Evolutionary conservation across 306 rosid species (phyloP).

Genomic region (Trifolium subterraneum): DNA sequence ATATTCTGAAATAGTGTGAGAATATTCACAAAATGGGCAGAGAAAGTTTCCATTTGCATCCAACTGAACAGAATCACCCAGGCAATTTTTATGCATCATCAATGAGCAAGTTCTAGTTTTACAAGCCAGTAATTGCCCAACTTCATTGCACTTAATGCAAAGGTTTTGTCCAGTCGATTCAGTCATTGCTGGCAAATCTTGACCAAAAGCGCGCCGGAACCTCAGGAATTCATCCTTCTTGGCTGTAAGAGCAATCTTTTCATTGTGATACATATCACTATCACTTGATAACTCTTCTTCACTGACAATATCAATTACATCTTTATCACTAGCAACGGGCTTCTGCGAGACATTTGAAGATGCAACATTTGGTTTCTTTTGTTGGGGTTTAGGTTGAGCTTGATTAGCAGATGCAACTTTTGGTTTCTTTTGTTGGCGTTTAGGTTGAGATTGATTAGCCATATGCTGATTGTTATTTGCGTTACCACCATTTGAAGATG

Average conservation of each 20-base stretch:
- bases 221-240: conserved; percentile 52
- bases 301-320: conserved; percentile 41
- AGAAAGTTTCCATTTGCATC: conserved; percentile 52
- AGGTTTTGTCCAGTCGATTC: conserved; percentile 38
- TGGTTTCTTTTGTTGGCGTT: no score
- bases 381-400: no score
- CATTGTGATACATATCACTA: conserved; percentile 46
- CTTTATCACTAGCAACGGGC: conserved; percentile 45
- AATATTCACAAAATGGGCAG: conserved; percentile 81
- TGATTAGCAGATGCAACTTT: no score
- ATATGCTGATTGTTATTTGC: no score
- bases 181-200: conserved; percentile 40
- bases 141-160: conserved; percentile 66
- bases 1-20: conserved; percentile 57
- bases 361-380: conserved; percentile 37
- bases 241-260: conserved; percentile 47
- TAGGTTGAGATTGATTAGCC: no score
- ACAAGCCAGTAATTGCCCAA: conserved; percentile 65
- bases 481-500: no score
- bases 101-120: conserved; percentile 59
- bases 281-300: conserved; percentile 45
- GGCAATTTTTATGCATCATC: conserved; percentile 68
- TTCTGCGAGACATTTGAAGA: conserved; percentile 37
- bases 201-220: conserved; percentile 45
- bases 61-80: conserved; percentile 49